Evolutionary conservation across 2,329 filamentous ascomycete species (phyloP), one percentile per base, ranked within the genome.

Genomic region (Aspergillus glaucus): DNA sequence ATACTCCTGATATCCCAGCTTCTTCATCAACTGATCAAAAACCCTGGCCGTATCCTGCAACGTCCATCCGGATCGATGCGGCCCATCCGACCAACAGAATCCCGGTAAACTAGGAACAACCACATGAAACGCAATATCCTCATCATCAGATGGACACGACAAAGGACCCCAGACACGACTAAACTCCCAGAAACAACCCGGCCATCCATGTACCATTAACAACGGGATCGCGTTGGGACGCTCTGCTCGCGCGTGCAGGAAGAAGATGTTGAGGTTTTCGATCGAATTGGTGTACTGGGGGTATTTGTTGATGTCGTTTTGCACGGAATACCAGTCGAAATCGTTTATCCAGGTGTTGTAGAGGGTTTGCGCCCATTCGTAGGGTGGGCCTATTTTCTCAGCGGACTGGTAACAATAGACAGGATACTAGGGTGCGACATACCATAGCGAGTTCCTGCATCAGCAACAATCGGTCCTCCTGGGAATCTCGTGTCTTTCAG

Each of bases 151-250:
- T 1, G 48, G 50, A 30, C 36, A 10, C 3, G 40, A 45, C 2
- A 50, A 46, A 2, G 19, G 43, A n/a, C 28, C 48, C 37, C 43
- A 45, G 9, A 50, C 22, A n/a, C 32, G 40, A n/a, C 43, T 46
- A 26, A 51, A 53, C 19, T 47, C 44, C 24, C 34, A 51, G 41
- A 53, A 53, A 1, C 46, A 51, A 1, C 46, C 51, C 5, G 51
- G 51, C 49, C 49, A 53, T 8, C 51, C 49, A 26, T 49, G 46
- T 19, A 49, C n/a, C 4, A 51, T 19, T 4, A 53, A 44, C 2
- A 53, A 14, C 15, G 51, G 49, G 41, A 51, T 49, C 3, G 46
- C 36, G 3, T 49, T 6, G 14, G 22, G 17, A 2, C 10, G 10
- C 6, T 43, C 14, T 0, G 51, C 24, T 3, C 34, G 32, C 4